Conservation (phyloP, 2,329 filamentous ascomycete species). For the Dendrostoma leiphaemia region DNA sequence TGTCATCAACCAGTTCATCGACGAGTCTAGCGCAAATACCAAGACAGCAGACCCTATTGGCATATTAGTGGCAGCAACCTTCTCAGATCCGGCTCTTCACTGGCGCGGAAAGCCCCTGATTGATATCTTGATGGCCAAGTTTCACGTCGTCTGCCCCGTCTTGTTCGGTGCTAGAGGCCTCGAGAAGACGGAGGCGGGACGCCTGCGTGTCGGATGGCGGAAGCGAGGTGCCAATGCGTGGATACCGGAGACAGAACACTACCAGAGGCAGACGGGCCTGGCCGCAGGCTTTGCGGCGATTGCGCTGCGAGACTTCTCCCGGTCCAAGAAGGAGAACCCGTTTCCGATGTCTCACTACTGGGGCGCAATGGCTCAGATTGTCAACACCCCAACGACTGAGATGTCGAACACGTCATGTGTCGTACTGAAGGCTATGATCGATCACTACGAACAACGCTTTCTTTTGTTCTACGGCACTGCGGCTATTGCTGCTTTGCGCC, state of each 20-base stretch:
- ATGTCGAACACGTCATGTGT: constrained; percentile 72
- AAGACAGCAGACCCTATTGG: constrained; percentile 70
- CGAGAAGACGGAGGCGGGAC: constrained; percentile 69
- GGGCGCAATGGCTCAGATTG: constrained; percentile 70
- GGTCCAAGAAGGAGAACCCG: constrained; percentile 65
- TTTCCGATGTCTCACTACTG: constrained; percentile 82
- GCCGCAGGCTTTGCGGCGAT: constrained; percentile 82
- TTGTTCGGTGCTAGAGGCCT: constrained; percentile 80
- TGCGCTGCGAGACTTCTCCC: constrained; percentile 77
- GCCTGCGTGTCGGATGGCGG: constrained; percentile 71
- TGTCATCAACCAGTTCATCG: constrained; percentile 63
- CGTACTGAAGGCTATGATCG: constrained; percentile 69
- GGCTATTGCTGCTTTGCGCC: constrained; percentile 67
- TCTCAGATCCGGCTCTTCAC: constrained; percentile 61
- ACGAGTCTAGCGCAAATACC: constrained; percentile 57
- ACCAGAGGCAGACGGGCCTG: constrained; percentile 79
- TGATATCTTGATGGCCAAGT: constrained; percentile 80
- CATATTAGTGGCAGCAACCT: constrained; percentile 65
- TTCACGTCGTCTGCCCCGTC: constrained; percentile 75
- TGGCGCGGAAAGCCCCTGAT: constrained; percentile 67
- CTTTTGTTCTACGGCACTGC: constrained; percentile 78
- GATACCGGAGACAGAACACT: constrained; percentile 69
- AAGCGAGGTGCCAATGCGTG: constrained; percentile 54
- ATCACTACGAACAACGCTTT: constrained; percentile 72
- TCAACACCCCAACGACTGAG: constrained; percentile 68